A percentile compares a stretch with the other conserved stretches of the same genome.
Conservation (phyloP, 177 flowering plant genomes). For the Vitis hybrid region DNA sequence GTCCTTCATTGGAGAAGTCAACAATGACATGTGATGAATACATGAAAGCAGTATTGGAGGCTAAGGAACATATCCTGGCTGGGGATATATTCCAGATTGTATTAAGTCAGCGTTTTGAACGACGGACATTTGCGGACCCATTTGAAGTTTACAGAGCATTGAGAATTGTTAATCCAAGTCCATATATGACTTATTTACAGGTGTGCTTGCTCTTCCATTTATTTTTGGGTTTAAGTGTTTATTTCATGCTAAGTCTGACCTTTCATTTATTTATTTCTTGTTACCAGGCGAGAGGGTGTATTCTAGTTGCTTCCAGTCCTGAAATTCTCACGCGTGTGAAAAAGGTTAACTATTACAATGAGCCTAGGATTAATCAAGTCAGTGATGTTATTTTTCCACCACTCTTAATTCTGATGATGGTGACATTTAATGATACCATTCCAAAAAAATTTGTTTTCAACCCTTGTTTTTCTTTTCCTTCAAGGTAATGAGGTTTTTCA, state of each 20-base stretch:
- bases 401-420: background rate
- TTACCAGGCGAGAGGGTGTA: conserved; percentile 89
- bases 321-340: conserved; percentile 91
- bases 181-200: conserved; percentile 90
- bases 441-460: background rate
- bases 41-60: conserved; percentile 60
- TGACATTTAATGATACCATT: background rate
- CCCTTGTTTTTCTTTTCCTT: conserved; percentile 1
- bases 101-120: conserved; percentile 92
- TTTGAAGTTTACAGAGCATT: conserved; percentile 94
- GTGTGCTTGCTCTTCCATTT: conserved; percentile 31
- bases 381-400: background rate
- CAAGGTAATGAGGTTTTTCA: background rate
- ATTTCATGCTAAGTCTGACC: background rate
- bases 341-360: conserved; percentile 45
- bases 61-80: conserved; percentile 76
- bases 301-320: conserved; percentile 94
- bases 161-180: conserved; percentile 94
- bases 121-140: conserved; percentile 89
- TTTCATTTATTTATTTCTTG: background rate
- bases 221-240: background rate
- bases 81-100: conserved; percentile 98
- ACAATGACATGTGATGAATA: conserved; percentile 64
- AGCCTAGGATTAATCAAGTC: background rate
- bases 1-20: conserved; percentile 53